A percentile compares a stretch with the other conserved stretches of the same genome.
These are phyloP conservation scores for Cryptomeria japonica DNA, from an alignment of 75 land plant species.

Conservation along the genomic window DNA sequence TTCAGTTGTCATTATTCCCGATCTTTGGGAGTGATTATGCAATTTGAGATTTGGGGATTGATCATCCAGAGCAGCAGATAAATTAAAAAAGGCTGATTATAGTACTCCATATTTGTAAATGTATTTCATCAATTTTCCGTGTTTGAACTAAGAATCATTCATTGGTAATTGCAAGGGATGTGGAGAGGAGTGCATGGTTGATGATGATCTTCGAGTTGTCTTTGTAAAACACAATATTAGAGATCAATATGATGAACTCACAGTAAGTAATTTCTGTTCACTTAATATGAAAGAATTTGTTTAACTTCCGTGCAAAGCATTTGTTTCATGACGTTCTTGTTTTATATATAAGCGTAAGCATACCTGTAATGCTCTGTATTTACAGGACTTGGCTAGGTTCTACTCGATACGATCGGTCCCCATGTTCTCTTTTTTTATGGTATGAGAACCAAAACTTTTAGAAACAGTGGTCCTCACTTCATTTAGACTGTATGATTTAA, in stretches of 20 bases:
- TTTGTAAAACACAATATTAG: slow-evolving; percentile 35
- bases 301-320: not conserved
- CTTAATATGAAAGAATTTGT: not conserved
- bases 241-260: slow-evolving; percentile 40
- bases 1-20: not conserved
- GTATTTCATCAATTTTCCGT: not conserved
- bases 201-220: slow-evolving; percentile 8
- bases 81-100: not conserved
- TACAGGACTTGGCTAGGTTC: slow-evolving; percentile 27
- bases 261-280: slow-evolving; percentile 19
- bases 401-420: slow-evolving; percentile 26
- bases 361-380: not conserved
- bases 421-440: slow-evolving; percentile 26
- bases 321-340: not conserved
- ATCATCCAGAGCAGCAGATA: not conserved
- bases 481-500: not conserved
- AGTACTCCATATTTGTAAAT: not conserved
- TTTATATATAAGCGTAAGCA: not conserved
- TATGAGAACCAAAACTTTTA: not conserved
- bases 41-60: not conserved
- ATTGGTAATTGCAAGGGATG: slow-evolving; percentile 22
- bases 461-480: not conserved
- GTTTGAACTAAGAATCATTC: not conserved
- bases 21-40: not conserved
- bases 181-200: slow-evolving; percentile 25